These are phyloP conservation scores for Fusarium hainanense DNA, from an alignment of 2,329 filamentous ascomycete genomes.

Conservation along the genomic window DNA sequence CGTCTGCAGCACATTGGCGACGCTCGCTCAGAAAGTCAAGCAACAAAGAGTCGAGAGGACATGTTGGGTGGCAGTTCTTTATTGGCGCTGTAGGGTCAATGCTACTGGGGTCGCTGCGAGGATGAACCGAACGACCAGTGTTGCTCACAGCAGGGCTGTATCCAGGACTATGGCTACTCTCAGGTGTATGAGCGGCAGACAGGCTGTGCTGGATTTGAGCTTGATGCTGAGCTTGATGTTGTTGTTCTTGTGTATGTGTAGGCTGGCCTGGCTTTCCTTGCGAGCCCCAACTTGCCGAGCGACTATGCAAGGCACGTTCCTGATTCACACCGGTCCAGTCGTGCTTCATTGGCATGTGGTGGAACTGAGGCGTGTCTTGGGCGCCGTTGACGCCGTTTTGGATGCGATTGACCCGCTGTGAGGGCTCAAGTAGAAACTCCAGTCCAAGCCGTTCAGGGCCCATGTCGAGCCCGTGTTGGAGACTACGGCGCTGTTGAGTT, in stretches of 20 bases:
- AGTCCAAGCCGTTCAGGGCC: slow-evolving; percentile 76
- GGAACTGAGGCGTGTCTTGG: slow-evolving; percentile 58
- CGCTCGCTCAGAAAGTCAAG: slow-evolving; percentile 81
- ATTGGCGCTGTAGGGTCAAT: slow-evolving; percentile 53
- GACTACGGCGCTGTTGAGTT: slow-evolving; percentile 61
- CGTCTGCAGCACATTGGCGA: slow-evolving; percentile 72
- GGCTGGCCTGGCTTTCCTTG: slow-evolving; percentile 33
- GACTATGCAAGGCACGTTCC: slow-evolving; percentile 41
- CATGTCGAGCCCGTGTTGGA: slow-evolving; percentile 68
- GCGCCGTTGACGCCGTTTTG: slow-evolving; percentile 61
- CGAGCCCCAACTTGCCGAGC: slow-evolving; percentile 41
- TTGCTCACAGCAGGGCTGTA: slow-evolving; percentile 39
- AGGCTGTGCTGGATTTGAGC: slow-evolving; percentile 24
- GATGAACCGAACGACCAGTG: slow-evolving; percentile 18
- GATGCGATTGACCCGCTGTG: slow-evolving; percentile 65
- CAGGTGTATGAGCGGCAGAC: slow-evolving; percentile 35
- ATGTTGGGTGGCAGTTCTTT: slow-evolving; percentile 75
- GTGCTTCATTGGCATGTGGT: slow-evolving; percentile 63
- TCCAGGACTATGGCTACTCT: slow-evolving; percentile 38
- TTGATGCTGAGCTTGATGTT: slow-evolving; percentile 29
- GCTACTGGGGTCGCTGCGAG: slow-evolving; percentile 34
- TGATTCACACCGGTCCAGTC: slow-evolving; percentile 56
- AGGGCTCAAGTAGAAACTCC: slow-evolving; percentile 75
- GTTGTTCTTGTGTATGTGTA: slow-evolving; percentile 32
- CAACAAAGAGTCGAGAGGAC: slow-evolving; percentile 81